phyloP scores from a whole-genome alignment of 2,329 filamentous ascomycete genomes.

The Plenodomus lindquistii region DNA sequence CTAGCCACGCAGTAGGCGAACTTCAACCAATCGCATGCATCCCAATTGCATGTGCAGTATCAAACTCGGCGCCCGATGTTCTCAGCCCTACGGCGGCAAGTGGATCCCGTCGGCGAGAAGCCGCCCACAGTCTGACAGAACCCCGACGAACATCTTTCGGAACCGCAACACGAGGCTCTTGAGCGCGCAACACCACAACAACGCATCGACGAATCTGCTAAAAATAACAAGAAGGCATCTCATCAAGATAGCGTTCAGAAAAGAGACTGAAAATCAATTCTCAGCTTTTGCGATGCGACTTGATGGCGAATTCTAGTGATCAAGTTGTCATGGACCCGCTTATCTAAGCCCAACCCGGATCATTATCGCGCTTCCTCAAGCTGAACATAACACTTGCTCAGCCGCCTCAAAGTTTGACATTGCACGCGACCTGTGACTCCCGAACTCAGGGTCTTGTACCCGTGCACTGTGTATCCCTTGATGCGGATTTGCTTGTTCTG shows the following conservation, averaged over 20 bases:
- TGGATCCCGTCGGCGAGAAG: slow-evolving; percentile 9
- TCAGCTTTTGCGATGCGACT: not conserved
- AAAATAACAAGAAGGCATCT: too few relatives aligned
- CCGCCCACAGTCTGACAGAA: slow-evolving; percentile 15
- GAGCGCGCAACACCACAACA: not conserved
- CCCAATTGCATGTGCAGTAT: not conserved
- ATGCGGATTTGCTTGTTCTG: slow-evolving; percentile 4
- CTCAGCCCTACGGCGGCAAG: slow-evolving; percentile 3
- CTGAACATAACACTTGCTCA: slow-evolving; percentile 12
- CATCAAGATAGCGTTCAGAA: too few relatives aligned
- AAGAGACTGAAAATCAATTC: not conserved
- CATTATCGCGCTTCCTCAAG: slow-evolving; percentile 11
- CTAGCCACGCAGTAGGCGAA: too few relatives aligned
- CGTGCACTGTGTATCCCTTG: slow-evolving; percentile 3
- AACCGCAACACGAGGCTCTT: not conserved
- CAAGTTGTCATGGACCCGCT: not conserved
- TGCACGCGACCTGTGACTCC: slow-evolving; percentile 18
- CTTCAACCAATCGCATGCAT: too few relatives aligned
- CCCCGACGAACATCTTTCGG: slow-evolving; percentile 24
- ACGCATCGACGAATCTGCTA: too few relatives aligned
- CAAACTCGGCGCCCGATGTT: not conserved
- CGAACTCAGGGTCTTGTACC: not conserved
- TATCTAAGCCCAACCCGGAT: slow-evolving; percentile 7
- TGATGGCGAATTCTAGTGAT: not conserved
- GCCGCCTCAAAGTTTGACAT: slow-evolving; percentile 19